Evolutionary conservation across 805 yeast genomes (phyloP).

Genomic region (Metschnikowia drakensbergensis): DNA sequence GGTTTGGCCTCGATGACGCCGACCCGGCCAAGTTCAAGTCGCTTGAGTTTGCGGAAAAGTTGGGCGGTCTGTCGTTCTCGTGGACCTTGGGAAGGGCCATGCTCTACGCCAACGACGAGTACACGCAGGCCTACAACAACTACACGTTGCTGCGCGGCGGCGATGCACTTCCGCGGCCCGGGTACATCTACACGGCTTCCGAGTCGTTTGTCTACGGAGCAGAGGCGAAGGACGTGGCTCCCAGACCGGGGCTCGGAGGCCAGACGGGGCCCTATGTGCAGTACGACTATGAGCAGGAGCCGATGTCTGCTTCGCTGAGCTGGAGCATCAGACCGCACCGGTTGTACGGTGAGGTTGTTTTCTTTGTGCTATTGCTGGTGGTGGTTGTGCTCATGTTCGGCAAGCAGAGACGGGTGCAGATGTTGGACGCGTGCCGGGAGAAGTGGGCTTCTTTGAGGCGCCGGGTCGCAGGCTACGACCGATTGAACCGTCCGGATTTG

Average conservation of each 20-base stretch:
- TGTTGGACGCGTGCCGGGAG: not conserved
- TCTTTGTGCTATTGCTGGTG: slow-evolving; percentile 23
- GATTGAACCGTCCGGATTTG: slow-evolving; percentile 1
- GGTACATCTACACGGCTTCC: slow-evolving; percentile 47
- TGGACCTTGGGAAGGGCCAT: slow-evolving; percentile 63
- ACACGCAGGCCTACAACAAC: slow-evolving; percentile 39
- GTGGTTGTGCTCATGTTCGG: slow-evolving; percentile 35
- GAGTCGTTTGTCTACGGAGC: slow-evolving; percentile 52
- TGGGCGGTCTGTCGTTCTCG: slow-evolving; percentile 43
- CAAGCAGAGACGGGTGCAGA: slow-evolving; percentile 18
- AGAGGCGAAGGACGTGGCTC: slow-evolving; percentile 38
- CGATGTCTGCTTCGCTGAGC: slow-evolving; percentile 25
- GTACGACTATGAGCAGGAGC: slow-evolving; percentile 31
- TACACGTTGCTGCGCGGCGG: slow-evolving; percentile 14
- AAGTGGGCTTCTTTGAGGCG: not conserved
- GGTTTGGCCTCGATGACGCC: slow-evolving; percentile 40
- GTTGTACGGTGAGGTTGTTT: slow-evolving; percentile 36
- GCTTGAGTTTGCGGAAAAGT: slow-evolving; percentile 41
- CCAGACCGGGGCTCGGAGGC: slow-evolving; percentile 41
- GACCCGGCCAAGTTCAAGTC: slow-evolving; percentile 25
- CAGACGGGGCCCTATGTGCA: slow-evolving; percentile 21
- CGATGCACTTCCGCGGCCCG: slow-evolving; percentile 29
- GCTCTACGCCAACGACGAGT: slow-evolving; percentile 57
- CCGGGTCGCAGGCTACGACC: not conserved
- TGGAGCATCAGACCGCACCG: slow-evolving; percentile 45